phyloP scores from a whole-genome alignment of 345 rosid species.

The Heritiera littoralis region DNA sequence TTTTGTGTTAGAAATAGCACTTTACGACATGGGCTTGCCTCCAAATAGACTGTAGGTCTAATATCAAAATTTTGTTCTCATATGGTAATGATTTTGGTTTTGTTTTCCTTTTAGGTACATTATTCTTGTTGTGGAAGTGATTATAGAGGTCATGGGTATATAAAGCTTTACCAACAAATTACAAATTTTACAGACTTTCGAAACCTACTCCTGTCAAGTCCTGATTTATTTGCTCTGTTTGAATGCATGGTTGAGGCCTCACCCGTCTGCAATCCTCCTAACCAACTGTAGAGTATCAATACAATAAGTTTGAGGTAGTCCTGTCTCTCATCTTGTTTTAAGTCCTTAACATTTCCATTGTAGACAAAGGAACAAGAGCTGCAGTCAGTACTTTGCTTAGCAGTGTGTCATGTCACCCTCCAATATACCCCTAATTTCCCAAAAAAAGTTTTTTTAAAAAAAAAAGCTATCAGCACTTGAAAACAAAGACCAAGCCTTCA shows the following conservation, averaged over 20 bases:
- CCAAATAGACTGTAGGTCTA: background rate
- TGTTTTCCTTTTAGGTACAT: background rate
- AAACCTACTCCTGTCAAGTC: background rate
- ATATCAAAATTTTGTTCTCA: background rate
- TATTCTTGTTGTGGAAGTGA: background rate
- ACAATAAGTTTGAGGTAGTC: background rate
- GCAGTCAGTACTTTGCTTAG: slow-evolving; percentile 10
- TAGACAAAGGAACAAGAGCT: slow-evolving; percentile 17
- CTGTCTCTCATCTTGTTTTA: slow-evolving; percentile 22
- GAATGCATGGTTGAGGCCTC: background rate
- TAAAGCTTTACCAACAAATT: background rate
- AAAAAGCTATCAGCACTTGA: background rate
- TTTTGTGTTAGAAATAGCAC: background rate
- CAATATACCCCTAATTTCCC: background rate
- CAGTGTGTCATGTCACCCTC: background rate
- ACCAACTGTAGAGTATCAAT: background rate
- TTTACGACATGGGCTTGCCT: background rate
- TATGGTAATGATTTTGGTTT: background rate
- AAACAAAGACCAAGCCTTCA: background rate
- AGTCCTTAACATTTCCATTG: slow-evolving; percentile 11
- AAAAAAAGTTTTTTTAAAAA: too few relatives aligned
- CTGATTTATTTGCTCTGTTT: too few relatives aligned
- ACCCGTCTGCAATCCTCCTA: background rate
- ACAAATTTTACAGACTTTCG: background rate
- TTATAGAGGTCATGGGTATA: background rate